Base-by-base conservation (phyloP, 2,329 filamentous ascomycete species). In the Hawksworthiomyces lignivorus region DNA sequence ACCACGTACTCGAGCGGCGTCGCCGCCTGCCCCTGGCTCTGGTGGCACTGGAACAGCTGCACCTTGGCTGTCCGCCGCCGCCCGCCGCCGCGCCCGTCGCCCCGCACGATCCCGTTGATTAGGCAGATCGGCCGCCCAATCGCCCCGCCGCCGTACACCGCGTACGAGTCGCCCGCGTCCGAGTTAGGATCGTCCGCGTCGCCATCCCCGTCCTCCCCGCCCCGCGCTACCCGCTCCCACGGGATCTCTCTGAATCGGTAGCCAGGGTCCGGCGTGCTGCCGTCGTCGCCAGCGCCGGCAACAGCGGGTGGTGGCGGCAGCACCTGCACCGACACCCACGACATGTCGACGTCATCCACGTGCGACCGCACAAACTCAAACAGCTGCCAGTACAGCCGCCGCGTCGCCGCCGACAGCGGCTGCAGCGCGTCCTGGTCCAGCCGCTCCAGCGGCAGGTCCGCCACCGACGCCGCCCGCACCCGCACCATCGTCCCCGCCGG, bases 1-100 rank as follows among this genome's bases (percentile, higher is more conserved):
- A 47, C 7, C 5, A 49, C 19, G 41, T 43, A 49, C 37, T 42
- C 32, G n/a, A 49, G 39, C n/a, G 47, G 47, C 18, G 44, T 44
- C 12, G 17, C 9, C 3, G 26, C 35, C 10, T 29, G 1, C 6
- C 18, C 5, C 7, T 14, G 18, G 2, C 2, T 17, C 4, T 11
- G 7, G 27, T 49, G 45, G 42, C 42, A 47, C 43, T 41, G 39
- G 17, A 47, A 45, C 27, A 49, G 40, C 43, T 47, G 47, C 26
- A 49, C 47, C 32, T 49, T 49, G 26, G 27, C 18, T n/a, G n/a
- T n/a, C n/a, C n/a, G n/a, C n/a, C n/a, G n/a, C 14, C 28, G 33
- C 20, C 17, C 7, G 20, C 7, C 4, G 20, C 31, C 19, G 14
- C n/a, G 18, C 4, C n/a, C 7, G 20, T 27, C 19, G 14, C n/a